Evolutionary conservation across 805 yeast genomes (phyloP), one percentile per base, ranked within the genome.

Genomic region (Candida lessepsii): DNA sequence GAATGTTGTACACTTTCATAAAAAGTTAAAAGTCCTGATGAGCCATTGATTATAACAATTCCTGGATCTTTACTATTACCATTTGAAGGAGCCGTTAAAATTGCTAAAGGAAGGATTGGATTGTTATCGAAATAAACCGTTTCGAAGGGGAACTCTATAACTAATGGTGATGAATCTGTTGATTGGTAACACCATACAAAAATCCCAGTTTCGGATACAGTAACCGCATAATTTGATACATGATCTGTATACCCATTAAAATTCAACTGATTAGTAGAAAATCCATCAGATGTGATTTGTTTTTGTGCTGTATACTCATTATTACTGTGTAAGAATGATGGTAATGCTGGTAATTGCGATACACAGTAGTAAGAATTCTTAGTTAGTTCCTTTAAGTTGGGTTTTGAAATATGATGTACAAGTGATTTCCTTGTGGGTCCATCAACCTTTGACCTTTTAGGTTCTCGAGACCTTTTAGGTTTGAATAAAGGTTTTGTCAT

Each of bases 1-100:
- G 88, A 85, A 43, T 76, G 76, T 46, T 78, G 82, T 9, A 87
- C 78, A 39, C 86, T 77, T 53, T 86, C 95, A 65, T 83, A 84
- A 58, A 81, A 89, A 18, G 74, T 72, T 35, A 85, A 60, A 14
- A 59, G 54, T 0, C 96, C 95, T 0, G 78, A 51, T 14, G 67
- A 56, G 1, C 81, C 67, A 52, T 82, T 78, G 15, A 86, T 69
- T 5, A 83, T 74, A 5, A 84, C 80, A 28, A 88, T 61, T 8
- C 96, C 96, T 0, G 95, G 91, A 48, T 71, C 76, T 27, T 52
- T 51, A 21, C 57, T 47, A 11, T 67, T 58, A 2, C 81, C 79
- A 3, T 76, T 73, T 5, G 78, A 60, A 3, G 91, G 81, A 9
- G 71, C 54, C 1, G 86, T 77, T 26, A 86, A 58, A 4, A 75